Evolutionary conservation across 2,329 filamentous ascomycete genomes (phyloP), one percentile per base, ranked within the genome.

Genomic region (Fusarium oxysporum): DNA sequence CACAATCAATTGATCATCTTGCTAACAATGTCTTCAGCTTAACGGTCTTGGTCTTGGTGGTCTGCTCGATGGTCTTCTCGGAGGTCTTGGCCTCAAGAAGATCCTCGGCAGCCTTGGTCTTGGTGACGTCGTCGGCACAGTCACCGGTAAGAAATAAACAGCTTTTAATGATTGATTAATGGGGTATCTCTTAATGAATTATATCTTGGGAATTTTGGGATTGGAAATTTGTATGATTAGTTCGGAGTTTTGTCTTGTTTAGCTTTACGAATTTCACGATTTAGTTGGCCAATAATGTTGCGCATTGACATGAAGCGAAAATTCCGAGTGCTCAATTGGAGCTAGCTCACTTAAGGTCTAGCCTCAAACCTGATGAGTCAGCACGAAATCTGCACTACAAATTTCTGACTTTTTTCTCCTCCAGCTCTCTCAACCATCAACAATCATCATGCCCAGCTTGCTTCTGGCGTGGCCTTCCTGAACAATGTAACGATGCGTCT

Each of bases 41-140:
- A 92, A 92, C 76, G 93, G 92, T 9, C 89, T 97, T 33, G 95
- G 95, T 64, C 89, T 97, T 3, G 95, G 95, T 67, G 92, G 92
- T 21, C 82, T 97, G 1, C 89, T 97, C 75, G 93, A 96, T 72
- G 91, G 92, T 54, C 85, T 97, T 7, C 88, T 97, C 3, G 92
- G 93, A 62, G 92, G 92, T 3, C 83, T 96, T 25, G 93, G 93
- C 19, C 86, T 97, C 66, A 90, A 91, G 82, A 93, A 93, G 80
- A 84, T 96, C 25, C 88, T 97, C 21, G 90, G 90, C 12, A 88
- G 92, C 4, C 87, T 97, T 33, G 95, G 95, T 70, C 83, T 95
- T 0, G 87, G 87, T 7, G 77, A 80, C 2, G 71, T 87, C 30
- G 81, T 85, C 8, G 81, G 81, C 8, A 78, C 82, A 0, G 69